Conservation (phyloP, 2,329 filamentous ascomycete species). For the Periconia sp. region DNA sequence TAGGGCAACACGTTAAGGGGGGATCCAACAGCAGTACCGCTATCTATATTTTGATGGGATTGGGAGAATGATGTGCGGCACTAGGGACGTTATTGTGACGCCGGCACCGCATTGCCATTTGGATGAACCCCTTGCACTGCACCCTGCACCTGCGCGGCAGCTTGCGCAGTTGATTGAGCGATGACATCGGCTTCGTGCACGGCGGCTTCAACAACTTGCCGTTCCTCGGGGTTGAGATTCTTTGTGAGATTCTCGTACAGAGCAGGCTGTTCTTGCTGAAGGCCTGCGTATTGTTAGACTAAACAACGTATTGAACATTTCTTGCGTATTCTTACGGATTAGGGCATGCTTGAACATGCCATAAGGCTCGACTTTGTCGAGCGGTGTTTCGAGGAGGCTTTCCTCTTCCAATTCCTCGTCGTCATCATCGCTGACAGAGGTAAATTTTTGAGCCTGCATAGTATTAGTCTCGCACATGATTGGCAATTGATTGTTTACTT, state of each 20-base stretch:
- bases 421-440: constrained; percentile 73
- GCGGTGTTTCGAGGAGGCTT: constrained; percentile 86
- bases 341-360: constrained; percentile 83
- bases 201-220: constrained; percentile 78
- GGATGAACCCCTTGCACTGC: constrained; percentile 30
- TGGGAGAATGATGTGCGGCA: neutral
- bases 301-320: neutral
- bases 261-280: constrained; percentile 89
- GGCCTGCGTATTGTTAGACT: constrained; percentile 61
- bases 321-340: constrained; percentile 64
- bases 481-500: constrained; percentile 28
- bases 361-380: constrained; percentile 96
- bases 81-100: constrained; percentile 20
- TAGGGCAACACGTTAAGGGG: constrained; percentile 18
- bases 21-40: constrained; percentile 29
- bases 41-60: constrained; percentile 26
- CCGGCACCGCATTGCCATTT: constrained; percentile 20
- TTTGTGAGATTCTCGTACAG: constrained; percentile 83
- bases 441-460: constrained; percentile 78
- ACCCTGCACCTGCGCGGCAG: constrained; percentile 30
- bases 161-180: constrained; percentile 43
- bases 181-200: constrained; percentile 72
- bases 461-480: constrained; percentile 32
- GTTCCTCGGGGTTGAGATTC: constrained; percentile 80
- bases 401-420: constrained; percentile 94